Evolutionary conservation across 108 stramenopile species (phyloP).

Genomic region (Parietichytrium sp.): DNA sequence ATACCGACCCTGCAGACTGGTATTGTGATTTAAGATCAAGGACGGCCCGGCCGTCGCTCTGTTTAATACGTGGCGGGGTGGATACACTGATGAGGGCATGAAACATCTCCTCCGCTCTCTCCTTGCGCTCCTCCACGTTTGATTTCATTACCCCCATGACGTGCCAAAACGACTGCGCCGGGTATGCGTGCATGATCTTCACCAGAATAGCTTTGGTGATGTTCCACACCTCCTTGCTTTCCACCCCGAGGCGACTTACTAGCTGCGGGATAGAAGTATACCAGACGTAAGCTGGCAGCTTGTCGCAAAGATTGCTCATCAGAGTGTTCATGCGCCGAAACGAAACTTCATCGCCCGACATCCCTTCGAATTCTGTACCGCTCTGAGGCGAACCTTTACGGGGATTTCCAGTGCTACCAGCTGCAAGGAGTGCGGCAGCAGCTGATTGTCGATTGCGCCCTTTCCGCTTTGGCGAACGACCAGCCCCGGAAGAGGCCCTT

Average conservation of each 20-base stretch:
- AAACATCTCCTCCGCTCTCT: not conserved
- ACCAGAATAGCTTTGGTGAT: slow-evolving; percentile 24
- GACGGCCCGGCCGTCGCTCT: too few species aligned
- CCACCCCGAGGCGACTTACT: slow-evolving; percentile 37
- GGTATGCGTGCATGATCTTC: not conserved
- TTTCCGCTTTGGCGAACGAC: too few species aligned
- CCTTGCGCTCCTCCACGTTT: not conserved
- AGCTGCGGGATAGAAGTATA: slow-evolving; percentile 44
- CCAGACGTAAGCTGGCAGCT: slow-evolving; percentile 41
- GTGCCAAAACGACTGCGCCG: slow-evolving; percentile 42
- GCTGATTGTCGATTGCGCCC: too few species aligned
- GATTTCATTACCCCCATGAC: slow-evolving; percentile 35
- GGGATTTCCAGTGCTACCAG: too few species aligned
- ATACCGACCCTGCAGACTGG: too few species aligned
- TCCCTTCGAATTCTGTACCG: not conserved
- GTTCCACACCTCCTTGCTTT: not conserved
- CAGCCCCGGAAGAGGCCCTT: too few species aligned
- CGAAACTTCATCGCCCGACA: not conserved
- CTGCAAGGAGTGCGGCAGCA: too few species aligned
- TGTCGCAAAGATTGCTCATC: not conserved
- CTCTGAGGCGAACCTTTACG: too few species aligned
- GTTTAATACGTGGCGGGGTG: too few species aligned
- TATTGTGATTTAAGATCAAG: too few species aligned
- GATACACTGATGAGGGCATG: not conserved
- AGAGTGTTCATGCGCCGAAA: not conserved